These are phyloP conservation scores for Hirsutella rhossiliensis DNA, from an alignment of 2,329 filamentous ascomycete genomes.

Conservation along the genomic window DNA sequence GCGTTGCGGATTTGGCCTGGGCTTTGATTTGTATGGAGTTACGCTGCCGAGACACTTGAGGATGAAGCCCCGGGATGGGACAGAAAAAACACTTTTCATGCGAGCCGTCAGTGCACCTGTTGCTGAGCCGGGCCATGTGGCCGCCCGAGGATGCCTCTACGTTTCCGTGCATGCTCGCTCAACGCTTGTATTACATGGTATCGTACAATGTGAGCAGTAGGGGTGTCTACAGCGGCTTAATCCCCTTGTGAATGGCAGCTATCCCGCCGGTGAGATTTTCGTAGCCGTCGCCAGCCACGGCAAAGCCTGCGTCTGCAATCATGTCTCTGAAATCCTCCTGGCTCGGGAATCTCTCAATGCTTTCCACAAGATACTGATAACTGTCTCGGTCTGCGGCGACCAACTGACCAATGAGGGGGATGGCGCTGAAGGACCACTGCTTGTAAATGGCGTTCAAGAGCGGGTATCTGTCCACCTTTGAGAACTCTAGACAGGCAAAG, in stretches of 20 bases:
- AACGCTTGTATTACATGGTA: not conserved
- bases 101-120: not conserved
- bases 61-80: not conserved
- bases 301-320: conserved; percentile 76
- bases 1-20: conserved; percentile 16
- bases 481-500: conserved; percentile 94
- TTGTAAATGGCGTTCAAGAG: conserved; percentile 82
- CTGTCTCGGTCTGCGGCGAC: conserved; percentile 90
- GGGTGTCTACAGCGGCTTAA: conserved; percentile 53
- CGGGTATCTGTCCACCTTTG: conserved; percentile 62
- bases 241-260: conserved; percentile 90
- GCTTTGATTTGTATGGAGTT: conserved; percentile 21
- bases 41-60: conserved; percentile 4
- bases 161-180: not conserved
- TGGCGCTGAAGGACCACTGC: conserved; percentile 89
- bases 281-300: conserved; percentile 70
- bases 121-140: not conserved
- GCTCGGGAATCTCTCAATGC: conserved; percentile 83
- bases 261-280: conserved; percentile 89
- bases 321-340: conserved; percentile 76
- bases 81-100: not conserved
- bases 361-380: conserved; percentile 98
- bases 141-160: not conserved
- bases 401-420: conserved; percentile 88
- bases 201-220: not conserved